These are phyloP conservation scores for Brassica balearica DNA, from an alignment of 441 rosid genomes.

Conservation along the genomic window DNA sequence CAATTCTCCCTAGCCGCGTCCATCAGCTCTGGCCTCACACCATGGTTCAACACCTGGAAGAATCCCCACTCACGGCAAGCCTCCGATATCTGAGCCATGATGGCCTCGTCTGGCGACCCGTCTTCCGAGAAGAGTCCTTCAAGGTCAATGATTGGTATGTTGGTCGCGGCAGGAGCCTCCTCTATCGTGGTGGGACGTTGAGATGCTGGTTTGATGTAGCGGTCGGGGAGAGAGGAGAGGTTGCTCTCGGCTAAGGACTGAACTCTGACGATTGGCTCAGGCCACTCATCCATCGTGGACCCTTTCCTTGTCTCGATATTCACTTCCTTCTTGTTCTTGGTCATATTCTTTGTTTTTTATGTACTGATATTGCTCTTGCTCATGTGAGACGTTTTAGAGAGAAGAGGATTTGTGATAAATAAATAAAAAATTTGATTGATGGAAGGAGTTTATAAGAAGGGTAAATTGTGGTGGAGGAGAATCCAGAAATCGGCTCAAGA, in stretches of 20 bases:
- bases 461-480: conserved; percentile 44
- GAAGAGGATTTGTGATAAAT: conserved; percentile 10
- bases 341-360: conserved; percentile 24
- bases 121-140: conserved; percentile 45
- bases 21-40: conserved; percentile 68
- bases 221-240: conserved; percentile 55
- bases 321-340: conserved; percentile 34
- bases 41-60: conserved; percentile 85
- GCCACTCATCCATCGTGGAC: conserved; percentile 56
- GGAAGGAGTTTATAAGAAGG: conserved; percentile 31
- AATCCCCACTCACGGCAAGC: conserved; percentile 89
- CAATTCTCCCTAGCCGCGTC: conserved; percentile 63
- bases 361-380: conserved; percentile 11
- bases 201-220: conserved; percentile 63
- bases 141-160: conserved; percentile 79
- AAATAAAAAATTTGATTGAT: neutral
- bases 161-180: conserved; percentile 28
- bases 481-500: conserved; percentile 38
- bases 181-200: conserved; percentile 51
- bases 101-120: conserved; percentile 35
- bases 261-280: conserved; percentile 85
- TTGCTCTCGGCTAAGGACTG: conserved; percentile 74
- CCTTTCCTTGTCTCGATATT: conserved; percentile 29
- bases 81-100: conserved; percentile 44
- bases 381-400: conserved; percentile 17